Percentiles rank a stretch among this genome's conserved stretches.
phyloP scores from a whole-genome alignment of 371 early-diverging fungal species.

The Mucor piriformis region DNA sequence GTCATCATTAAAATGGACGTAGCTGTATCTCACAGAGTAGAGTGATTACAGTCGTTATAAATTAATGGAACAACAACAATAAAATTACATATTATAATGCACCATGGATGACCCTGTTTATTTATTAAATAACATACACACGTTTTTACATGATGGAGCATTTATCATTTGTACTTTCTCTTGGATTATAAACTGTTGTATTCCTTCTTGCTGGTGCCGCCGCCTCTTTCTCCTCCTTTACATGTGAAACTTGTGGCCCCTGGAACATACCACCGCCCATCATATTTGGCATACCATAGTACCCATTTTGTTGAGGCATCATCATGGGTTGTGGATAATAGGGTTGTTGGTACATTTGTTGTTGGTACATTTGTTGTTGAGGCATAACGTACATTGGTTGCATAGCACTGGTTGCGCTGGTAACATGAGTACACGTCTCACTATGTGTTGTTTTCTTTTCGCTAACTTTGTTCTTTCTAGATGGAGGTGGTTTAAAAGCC shows the following conservation, averaged over 20 bases:
- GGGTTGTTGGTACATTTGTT: constrained; percentile 5
- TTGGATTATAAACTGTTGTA: constrained; percentile 17
- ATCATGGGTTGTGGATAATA: too few relatives aligned
- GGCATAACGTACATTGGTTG: constrained; percentile 18
- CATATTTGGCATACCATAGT: constrained; percentile 6
- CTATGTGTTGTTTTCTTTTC: constrained; percentile 1
- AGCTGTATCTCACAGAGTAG: background rate
- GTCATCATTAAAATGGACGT: constrained; percentile 6
- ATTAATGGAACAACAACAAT: too few relatives aligned
- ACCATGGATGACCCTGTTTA: too few relatives aligned
- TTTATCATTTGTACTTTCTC: constrained; percentile 26
- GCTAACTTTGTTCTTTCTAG: constrained; percentile 5
- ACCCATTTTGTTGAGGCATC: background rate
- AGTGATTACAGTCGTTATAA: too few relatives aligned
- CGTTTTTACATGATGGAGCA: constrained; percentile 22
- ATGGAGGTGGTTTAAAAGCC: constrained; percentile 24
- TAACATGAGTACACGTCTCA: background rate
- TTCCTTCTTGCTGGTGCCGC: background rate
- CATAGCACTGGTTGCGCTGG: background rate
- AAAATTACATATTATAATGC: too few relatives aligned
- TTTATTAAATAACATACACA: too few relatives aligned
- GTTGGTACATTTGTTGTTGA: constrained; percentile 12
- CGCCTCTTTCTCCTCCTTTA: background rate
- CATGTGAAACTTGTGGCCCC: background rate
- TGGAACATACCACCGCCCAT: background rate